These are phyloP conservation scores for Leucosporidium scottii DNA, from an alignment of 768 basidiomycete genomes.

Conservation along the genomic window DNA sequence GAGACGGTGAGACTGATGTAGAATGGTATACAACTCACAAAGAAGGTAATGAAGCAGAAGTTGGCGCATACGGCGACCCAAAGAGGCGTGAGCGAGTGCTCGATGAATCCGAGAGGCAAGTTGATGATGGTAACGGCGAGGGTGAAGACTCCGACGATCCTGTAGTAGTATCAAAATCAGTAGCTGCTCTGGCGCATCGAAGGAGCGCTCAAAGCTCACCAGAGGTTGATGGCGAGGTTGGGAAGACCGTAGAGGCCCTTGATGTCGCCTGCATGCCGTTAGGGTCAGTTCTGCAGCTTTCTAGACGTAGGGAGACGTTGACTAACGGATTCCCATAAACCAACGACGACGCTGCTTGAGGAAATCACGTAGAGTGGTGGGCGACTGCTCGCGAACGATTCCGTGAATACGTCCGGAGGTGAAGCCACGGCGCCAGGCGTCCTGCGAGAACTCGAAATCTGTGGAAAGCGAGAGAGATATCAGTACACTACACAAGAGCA, in stretches of 20 bases:
- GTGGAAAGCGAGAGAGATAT: too few relatives aligned
- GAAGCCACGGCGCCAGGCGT: constrained; percentile 40
- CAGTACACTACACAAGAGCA: too few relatives aligned
- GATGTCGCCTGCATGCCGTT: constrained; percentile 27
- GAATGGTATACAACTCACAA: constrained; percentile 3
- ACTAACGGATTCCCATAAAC: constrained; percentile 39
- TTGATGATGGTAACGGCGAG: constrained; percentile 40
- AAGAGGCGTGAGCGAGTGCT: constrained; percentile 38
- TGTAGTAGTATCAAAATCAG: neutral
- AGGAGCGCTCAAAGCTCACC: constrained; percentile 28
- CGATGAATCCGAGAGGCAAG: constrained; percentile 39
- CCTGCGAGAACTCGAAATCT: constrained; percentile 42
- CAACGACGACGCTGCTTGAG: constrained; percentile 42
- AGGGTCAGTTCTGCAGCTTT: neutral
- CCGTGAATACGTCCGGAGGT: constrained; percentile 40
- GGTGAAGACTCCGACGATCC: constrained; percentile 37
- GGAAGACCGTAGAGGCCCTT: constrained; percentile 41
- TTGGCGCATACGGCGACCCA: constrained; percentile 40
- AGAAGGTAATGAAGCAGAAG: constrained; percentile 40
- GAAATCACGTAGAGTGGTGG: constrained; percentile 40
- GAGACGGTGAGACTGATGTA: neutral
- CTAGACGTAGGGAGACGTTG: neutral
- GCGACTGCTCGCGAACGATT: constrained; percentile 40
- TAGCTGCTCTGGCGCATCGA: neutral
- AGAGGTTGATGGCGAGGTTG: constrained; percentile 39